phyloP scores from a whole-genome alignment of 2,329 filamentous ascomycete genomes.

The Monosporascus ibericus region DNA sequence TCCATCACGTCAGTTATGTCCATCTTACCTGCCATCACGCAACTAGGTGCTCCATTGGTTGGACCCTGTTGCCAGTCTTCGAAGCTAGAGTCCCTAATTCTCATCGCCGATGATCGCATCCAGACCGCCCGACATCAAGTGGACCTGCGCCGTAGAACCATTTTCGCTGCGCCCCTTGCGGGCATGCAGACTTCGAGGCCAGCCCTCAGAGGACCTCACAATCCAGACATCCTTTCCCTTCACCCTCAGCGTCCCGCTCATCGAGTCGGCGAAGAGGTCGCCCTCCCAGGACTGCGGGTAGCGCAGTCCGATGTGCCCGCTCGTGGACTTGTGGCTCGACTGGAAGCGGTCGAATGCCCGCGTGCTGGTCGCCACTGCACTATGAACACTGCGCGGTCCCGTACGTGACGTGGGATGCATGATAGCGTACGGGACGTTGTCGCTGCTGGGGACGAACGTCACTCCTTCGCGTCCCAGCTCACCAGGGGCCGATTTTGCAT shows the following conservation, averaged over 20 bases:
- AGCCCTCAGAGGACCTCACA: conserved; percentile 23
- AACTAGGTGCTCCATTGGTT: too few relatives aligned
- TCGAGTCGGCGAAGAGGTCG: conserved; percentile 30
- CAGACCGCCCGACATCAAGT: conserved; percentile 25
- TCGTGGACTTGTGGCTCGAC: conserved; percentile 38
- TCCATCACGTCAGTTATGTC: not conserved
- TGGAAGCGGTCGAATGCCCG: conserved; percentile 30
- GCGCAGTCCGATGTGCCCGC: conserved; percentile 34
- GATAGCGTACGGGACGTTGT: too few relatives aligned
- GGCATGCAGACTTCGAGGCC: conserved; percentile 29
- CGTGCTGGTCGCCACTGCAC: not conserved
- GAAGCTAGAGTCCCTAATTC: not conserved
- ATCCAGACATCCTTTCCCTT: conserved; percentile 38
- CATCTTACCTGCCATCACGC: not conserved
- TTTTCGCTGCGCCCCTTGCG: conserved; percentile 34
- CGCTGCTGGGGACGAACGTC: too few relatives aligned
- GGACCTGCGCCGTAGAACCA: conserved; percentile 26
- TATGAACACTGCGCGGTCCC: not conserved
- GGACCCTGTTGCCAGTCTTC: too few relatives aligned
- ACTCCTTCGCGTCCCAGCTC: not conserved
- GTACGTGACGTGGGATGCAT: too few relatives aligned
- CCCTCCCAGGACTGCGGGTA: conserved; percentile 49
- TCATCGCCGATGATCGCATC: conserved; percentile 20
- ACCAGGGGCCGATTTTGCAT: conserved; percentile 6
- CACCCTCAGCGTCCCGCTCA: conserved; percentile 34